These are phyloP conservation scores for Solanum hybrid DNA, from an alignment of 305 asterid species.

Conservation along the genomic window DNA sequence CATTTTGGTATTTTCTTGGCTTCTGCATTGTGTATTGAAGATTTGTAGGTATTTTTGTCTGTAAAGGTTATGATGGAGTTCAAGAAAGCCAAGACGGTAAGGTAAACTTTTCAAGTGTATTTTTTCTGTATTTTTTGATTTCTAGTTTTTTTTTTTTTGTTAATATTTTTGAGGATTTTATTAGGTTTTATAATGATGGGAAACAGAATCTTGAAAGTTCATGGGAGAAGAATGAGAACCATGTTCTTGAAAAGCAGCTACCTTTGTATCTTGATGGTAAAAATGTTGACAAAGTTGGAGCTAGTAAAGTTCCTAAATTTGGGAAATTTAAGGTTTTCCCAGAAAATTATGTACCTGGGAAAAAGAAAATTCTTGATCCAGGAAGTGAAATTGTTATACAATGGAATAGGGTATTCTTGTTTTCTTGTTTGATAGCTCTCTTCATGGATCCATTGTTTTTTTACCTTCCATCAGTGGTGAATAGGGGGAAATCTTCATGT, in stretches of 20 bases:
- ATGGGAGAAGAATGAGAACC: slow-evolving; percentile 36
- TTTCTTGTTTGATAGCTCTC: slow-evolving; percentile 55
- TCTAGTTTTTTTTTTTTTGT: neutral
- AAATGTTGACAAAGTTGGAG: slow-evolving; percentile 19
- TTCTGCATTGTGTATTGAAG: neutral
- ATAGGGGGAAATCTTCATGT: slow-evolving; percentile 40
- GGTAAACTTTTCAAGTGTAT: slow-evolving; percentile 18
- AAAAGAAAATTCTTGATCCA: slow-evolving; percentile 51
- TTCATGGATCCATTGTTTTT: slow-evolving; percentile 71
- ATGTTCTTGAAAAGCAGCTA: slow-evolving; percentile 25
- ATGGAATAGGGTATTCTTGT: slow-evolving; percentile 65
- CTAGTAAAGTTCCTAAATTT: slow-evolving; percentile 24
- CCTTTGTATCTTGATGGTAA: slow-evolving; percentile 36
- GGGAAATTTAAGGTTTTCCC: slow-evolving; percentile 52
- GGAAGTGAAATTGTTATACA: slow-evolving; percentile 51
- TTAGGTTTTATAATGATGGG: slow-evolving; percentile 48
- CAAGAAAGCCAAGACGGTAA: slow-evolving; percentile 42
- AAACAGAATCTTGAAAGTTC: slow-evolving; percentile 36
- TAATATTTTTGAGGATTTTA: neutral
- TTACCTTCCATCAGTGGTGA: slow-evolving; percentile 50
- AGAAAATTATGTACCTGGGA: slow-evolving; percentile 38
- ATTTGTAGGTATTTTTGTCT: neutral
- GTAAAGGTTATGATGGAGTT: slow-evolving; percentile 30
- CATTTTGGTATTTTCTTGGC: neutral
- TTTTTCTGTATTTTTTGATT: neutral